Evolutionary conservation across 2,329 filamentous ascomycete species (phyloP).

Genomic region (Coniochaeta sp.): DNA sequence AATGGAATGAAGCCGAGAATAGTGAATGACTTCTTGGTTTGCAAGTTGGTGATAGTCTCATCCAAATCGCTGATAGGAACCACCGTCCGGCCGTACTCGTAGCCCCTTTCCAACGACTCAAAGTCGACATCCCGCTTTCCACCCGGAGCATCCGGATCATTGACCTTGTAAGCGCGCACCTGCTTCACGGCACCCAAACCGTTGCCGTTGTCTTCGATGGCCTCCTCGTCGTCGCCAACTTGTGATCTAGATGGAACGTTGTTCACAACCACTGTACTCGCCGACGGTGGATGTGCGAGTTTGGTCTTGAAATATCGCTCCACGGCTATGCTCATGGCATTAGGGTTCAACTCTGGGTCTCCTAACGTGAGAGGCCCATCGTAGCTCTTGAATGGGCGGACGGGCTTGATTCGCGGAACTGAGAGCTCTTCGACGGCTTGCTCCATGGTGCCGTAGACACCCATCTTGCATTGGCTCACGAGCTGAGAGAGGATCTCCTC

Average conservation of each 20-base stretch:
- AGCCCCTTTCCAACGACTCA: conserved; percentile 85
- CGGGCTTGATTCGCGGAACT: conserved; percentile 66
- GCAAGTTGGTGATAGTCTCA: conserved; percentile 78
- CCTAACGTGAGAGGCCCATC: conserved; percentile 76
- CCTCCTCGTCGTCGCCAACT: conserved; percentile 43
- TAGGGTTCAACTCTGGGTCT: conserved; percentile 62
- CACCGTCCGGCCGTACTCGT: conserved; percentile 85
- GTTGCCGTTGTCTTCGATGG: conserved; percentile 32
- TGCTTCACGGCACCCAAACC: conserved; percentile 65
- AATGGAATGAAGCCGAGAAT: conserved; percentile 80
- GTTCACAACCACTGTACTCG: conserved; percentile 65
- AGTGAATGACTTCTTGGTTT: conserved; percentile 66
- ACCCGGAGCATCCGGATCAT: conserved; percentile 65
- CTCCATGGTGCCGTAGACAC: conserved; percentile 73
- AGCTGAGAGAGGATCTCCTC: conserved; percentile 61
- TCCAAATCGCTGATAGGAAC: conserved; percentile 86
- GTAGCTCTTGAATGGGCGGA: conserved; percentile 71
- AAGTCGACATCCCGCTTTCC: conserved; percentile 75
- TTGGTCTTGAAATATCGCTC: conserved; percentile 88
- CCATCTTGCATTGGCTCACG: conserved; percentile 57
- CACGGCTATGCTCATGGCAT: conserved; percentile 74
- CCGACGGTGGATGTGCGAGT: conserved; percentile 63
- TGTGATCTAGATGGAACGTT: conserved; percentile 37
- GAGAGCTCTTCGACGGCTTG: conserved; percentile 77
- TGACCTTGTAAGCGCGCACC: conserved; percentile 72